phyloP scores from a whole-genome alignment of 192 early-diverging fungal genomes.

The Chytriomyces sp. region DNA sequence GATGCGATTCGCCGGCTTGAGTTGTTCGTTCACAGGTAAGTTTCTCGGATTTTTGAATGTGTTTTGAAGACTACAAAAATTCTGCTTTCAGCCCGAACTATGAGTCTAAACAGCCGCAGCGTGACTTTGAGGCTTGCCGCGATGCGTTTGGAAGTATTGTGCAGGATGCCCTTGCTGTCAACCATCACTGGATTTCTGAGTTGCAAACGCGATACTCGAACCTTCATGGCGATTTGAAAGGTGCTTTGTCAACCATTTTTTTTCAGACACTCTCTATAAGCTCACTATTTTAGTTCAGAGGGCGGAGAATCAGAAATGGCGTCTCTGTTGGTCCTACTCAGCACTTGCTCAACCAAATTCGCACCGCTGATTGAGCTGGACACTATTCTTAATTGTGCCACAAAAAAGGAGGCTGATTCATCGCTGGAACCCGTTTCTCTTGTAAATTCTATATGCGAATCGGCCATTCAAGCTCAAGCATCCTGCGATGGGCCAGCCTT shows the following conservation, averaged over 20 bases:
- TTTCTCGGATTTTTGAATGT: no score
- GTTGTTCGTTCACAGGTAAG: slow-evolving; percentile 11
- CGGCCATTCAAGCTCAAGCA: neutral
- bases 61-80: no score
- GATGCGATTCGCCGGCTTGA: neutral
- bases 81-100: no score
- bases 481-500: neutral
- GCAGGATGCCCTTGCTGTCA: neutral
- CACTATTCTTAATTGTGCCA: no score
- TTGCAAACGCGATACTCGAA: neutral
- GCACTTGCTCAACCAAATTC: neutral
- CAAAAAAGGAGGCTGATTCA: neutral
- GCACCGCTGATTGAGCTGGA: neutral
- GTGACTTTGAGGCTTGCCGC: slow-evolving; percentile 1
- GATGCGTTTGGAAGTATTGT: slow-evolving; percentile 2
- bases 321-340: neutral
- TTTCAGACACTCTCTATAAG: neutral
- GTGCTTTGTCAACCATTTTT: neutral
- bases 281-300: slow-evolving; percentile 1
- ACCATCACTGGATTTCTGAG: slow-evolving; percentile 11
- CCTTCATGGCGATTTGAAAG: neutral
- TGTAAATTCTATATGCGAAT: neutral
- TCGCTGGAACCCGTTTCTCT: neutral
- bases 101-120: no score
- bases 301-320: neutral